These are phyloP conservation scores for Coemansia furcata DNA, from an alignment of 192 early-diverging fungal species.

Conservation along the genomic window DNA sequence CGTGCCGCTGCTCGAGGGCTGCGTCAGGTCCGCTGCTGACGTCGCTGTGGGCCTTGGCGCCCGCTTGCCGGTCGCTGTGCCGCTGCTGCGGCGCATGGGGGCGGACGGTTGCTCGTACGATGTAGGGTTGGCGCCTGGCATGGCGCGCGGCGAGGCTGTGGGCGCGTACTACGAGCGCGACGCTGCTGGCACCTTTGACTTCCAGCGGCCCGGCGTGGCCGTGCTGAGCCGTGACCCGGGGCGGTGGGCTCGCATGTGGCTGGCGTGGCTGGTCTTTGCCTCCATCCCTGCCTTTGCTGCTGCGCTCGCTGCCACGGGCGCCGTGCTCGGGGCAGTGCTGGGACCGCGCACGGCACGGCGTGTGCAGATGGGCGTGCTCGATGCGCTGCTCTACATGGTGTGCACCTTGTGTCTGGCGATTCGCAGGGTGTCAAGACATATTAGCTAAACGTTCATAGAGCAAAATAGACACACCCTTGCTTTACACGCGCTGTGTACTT, in stretches of 20 bases:
- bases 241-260: constrained; percentile 7
- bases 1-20: constrained; percentile 62
- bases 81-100: constrained; percentile 9
- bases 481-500: too few relatives aligned
- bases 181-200: constrained; percentile 24
- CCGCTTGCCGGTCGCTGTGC: constrained; percentile 18
- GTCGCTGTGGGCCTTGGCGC: constrained; percentile 51
- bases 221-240: background rate
- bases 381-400: too few relatives aligned
- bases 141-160: constrained; percentile 35
- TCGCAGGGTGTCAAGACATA: too few relatives aligned
- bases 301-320: background rate
- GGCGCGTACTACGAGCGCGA: constrained; percentile 42
- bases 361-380: constrained; percentile 20
- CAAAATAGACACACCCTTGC: too few relatives aligned
- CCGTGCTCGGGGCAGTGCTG: constrained; percentile 1
- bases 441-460: too few relatives aligned
- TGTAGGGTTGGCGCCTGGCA: constrained; percentile 30
- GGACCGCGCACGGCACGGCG: constrained; percentile 16
- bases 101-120: constrained; percentile 10
- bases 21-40: constrained; percentile 56
- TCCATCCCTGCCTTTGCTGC: constrained; percentile 6
- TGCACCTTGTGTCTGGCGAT: too few relatives aligned
- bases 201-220: background rate
- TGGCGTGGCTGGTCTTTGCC: constrained; percentile 18